Base-by-base conservation (phyloP, 2,329 filamentous ascomycete species). In the Alternaria novae-zelandiae region DNA sequence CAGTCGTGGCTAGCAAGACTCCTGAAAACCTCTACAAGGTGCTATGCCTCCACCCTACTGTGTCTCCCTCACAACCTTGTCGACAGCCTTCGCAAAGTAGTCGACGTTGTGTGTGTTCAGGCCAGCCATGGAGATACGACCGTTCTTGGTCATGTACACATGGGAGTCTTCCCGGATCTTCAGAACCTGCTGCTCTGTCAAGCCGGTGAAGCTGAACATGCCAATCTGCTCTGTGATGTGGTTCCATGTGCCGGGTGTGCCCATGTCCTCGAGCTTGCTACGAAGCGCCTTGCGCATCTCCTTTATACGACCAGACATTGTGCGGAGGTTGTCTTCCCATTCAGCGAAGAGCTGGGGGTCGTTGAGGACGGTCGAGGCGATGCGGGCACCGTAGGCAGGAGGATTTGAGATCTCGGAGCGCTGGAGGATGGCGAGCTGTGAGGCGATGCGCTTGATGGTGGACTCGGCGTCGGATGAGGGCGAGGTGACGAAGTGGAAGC, bases 181-280 rank as follows among this genome's bases (percentile, higher is more conserved):
- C 71, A 87, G 72, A 8, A 95, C 92, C 79, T 96, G 92, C 66
- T 87, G 78, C 82, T 94, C 91, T 12, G 80, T 87, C 78, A 96
- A 82, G 12, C 93, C 93, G 1, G 93, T 96, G 81, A 97, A 99
- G 80, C 91, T 95, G 84, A 99, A 99, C 96, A 99, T 99, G 83
- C 96, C 96, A 78, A 99, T 99, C 86, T 99, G 96, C 75, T 96
- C 92, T 15, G 94, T 97, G 79, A 99, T 97, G 83, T 99, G 96
- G 77, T 94, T 93, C 96, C 96, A 99, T 13, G 88, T 91, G 30
- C 95, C 95, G 0, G 95, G 95, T 0, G 96, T 97, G 28, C 88
- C 89, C 63, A 95, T 87, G 76, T 90, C 88, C 83, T 98, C 95
- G 11, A 99, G 88, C 81, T 94, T 93, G 59, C 84, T 83, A 54